Conservation (phyloP, 1,139 yeast genomes). For the Martiniozyma asiatica region DNA sequence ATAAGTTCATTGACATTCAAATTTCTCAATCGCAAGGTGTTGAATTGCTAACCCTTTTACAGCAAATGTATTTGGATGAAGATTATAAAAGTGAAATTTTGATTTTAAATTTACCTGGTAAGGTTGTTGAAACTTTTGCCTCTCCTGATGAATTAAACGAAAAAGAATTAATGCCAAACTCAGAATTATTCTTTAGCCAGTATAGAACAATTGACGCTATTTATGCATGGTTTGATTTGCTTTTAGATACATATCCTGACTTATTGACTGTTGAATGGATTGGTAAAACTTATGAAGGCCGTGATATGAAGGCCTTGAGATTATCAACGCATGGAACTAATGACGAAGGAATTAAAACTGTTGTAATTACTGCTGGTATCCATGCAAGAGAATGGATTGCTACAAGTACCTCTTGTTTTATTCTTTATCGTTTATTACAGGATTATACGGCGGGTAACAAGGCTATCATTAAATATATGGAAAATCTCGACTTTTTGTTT, state of each 20-base stretch:
- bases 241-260: conserved; percentile 48
- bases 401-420: conserved; percentile 54
- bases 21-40: conserved; percentile 19
- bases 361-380: conserved; percentile 72
- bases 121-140: conserved; percentile 35
- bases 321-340: conserved; percentile 34
- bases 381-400: conserved; percentile 92
- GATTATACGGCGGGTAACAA: conserved; percentile 33
- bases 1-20: conserved; percentile 29
- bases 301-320: conserved; percentile 57
- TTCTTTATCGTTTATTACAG: conserved; percentile 42
- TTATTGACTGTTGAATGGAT: conserved; percentile 48
- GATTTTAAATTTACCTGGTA: conserved; percentile 46
- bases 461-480: conserved; percentile 29
- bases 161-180: conserved; percentile 8
- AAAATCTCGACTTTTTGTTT: conserved; percentile 55
- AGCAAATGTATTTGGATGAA: conserved; percentile 10
- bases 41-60: conserved; percentile 8
- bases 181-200: conserved; percentile 45
- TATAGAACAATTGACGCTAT: conserved; percentile 62
- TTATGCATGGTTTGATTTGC: conserved; percentile 55
- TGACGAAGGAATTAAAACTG: conserved; percentile 37
- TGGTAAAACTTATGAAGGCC: conserved; percentile 66
- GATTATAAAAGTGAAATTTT: conserved; percentile 26
- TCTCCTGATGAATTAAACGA: conserved; percentile 7